Evolutionary conservation across 805 yeast genomes (phyloP).

Genomic region (Kluyveromyces siamensis): DNA sequence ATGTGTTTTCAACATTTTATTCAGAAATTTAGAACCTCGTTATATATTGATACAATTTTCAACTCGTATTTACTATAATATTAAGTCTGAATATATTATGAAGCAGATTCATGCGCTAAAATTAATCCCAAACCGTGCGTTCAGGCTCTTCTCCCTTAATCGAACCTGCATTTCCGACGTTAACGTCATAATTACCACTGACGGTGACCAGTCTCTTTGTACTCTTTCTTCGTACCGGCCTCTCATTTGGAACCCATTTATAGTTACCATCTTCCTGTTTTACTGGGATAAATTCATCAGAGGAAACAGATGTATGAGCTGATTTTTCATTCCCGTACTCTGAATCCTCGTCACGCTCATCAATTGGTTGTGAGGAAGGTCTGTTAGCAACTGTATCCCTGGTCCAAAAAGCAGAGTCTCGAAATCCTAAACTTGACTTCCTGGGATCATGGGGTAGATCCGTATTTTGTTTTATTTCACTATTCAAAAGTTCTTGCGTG

Average conservation of each 20-base stretch:
- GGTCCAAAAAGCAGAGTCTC: slow-evolving; percentile 35
- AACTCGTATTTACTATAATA: not conserved
- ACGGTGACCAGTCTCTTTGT: slow-evolving; percentile 32
- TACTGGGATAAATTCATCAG: slow-evolving; percentile 27
- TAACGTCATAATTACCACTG: slow-evolving; percentile 27
- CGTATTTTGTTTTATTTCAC: slow-evolving; percentile 61
- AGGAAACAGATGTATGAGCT: slow-evolving; percentile 10
- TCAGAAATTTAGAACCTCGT: not conserved
- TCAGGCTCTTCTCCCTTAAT: slow-evolving; percentile 26
- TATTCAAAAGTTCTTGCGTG: slow-evolving; percentile 73
- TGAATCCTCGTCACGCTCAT: not conserved
- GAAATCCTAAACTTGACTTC: slow-evolving; percentile 31
- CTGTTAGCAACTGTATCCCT: not conserved
- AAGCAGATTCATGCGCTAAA: no score
- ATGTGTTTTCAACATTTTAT: no score
- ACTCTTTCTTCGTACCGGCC: slow-evolving; percentile 20
- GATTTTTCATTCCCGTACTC: not conserved
- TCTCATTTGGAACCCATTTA: slow-evolving; percentile 21
- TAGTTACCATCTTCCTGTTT: slow-evolving; percentile 23
- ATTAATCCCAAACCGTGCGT: slow-evolving; percentile 6
- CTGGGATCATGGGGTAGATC: slow-evolving; percentile 35
- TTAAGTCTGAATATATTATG: no score
- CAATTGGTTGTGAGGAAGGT: not conserved
- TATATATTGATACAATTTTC: not conserved
- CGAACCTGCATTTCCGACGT: slow-evolving; percentile 25